Evolutionary conservation across 176 grass and related monocot species (phyloP).

Genomic region (Stipa capillata): DNA sequence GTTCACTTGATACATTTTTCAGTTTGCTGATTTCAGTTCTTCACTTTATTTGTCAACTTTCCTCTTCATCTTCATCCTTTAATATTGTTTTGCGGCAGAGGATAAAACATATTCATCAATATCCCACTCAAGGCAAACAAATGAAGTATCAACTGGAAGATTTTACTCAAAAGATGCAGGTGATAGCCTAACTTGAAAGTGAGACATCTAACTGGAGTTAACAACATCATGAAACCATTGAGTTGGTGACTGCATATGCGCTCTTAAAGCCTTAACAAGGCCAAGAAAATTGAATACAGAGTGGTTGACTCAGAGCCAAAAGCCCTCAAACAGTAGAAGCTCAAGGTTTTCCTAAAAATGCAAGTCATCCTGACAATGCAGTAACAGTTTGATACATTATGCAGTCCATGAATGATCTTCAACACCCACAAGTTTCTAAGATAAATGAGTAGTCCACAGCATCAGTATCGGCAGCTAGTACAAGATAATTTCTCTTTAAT

Average conservation of each 20-base stretch:
- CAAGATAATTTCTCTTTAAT: background rate
- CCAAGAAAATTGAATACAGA: background rate
- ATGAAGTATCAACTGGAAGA: conserved; percentile 4
- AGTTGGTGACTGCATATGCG: background rate
- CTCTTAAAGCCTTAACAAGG: background rate
- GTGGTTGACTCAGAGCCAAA: background rate
- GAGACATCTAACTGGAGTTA: background rate
- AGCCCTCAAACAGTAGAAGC: background rate
- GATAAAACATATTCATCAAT: no score
- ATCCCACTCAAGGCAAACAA: background rate
- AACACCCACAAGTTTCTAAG: background rate
- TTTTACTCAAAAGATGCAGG: background rate
- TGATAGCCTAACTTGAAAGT: background rate
- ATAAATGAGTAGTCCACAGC: background rate
- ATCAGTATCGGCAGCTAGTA: background rate
- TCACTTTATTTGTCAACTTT: conserved; percentile 10
- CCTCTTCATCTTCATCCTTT: conserved; percentile 13
- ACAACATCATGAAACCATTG: background rate
- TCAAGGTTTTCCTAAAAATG: background rate
- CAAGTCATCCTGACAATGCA: background rate
- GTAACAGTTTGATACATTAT: background rate
- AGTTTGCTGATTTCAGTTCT: conserved; percentile 13
- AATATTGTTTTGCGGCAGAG: no score
- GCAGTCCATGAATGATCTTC: background rate
- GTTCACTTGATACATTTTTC: conserved; percentile 24